A percentile compares a stretch with the other conserved stretches of the same genome.
Conservation (phyloP, 140 eudicot species). For the Anethum foeniculum region DNA sequence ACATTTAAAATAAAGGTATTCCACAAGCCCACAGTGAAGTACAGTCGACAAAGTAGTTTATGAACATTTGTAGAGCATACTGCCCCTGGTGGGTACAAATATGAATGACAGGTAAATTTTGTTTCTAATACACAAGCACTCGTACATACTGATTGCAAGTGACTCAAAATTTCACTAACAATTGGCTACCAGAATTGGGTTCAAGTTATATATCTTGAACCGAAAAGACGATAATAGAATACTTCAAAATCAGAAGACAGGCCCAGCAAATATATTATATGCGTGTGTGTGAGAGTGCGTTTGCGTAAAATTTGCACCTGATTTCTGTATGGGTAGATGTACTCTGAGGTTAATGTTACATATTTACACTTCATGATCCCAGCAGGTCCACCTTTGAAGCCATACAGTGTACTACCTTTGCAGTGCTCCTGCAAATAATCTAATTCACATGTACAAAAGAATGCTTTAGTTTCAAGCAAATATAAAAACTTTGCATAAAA, state of each 20-base stretch:
- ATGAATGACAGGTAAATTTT: too few relatives aligned
- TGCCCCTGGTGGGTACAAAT: not conserved
- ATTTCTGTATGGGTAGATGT: slow-evolving; percentile 59
- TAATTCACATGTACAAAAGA: slow-evolving; percentile 8
- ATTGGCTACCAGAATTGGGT: not conserved
- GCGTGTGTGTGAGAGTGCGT: too few relatives aligned
- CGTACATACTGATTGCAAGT: not conserved
- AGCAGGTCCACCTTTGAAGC: slow-evolving; percentile 74
- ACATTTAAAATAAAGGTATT: not conserved
- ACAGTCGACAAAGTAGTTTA: not conserved
- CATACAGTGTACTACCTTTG: slow-evolving; percentile 59
- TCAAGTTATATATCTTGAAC: too few relatives aligned
- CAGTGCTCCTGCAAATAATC: slow-evolving; percentile 64
- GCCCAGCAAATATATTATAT: not conserved
- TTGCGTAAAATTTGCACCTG: slow-evolving; percentile 28
- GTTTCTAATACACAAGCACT: not conserved
- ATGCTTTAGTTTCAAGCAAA: not conserved
- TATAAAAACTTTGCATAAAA: not conserved
- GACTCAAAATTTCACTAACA: not conserved
- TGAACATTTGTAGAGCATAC: not conserved
- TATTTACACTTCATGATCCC: slow-evolving; percentile 71
- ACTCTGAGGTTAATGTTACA: slow-evolving; percentile 42
- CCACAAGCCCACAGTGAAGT: not conserved
- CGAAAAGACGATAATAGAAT: not conserved
- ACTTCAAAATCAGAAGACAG: not conserved